Conservation (phyloP, 352 stramenopile species). For the Pythium phragmiticola region DNA sequence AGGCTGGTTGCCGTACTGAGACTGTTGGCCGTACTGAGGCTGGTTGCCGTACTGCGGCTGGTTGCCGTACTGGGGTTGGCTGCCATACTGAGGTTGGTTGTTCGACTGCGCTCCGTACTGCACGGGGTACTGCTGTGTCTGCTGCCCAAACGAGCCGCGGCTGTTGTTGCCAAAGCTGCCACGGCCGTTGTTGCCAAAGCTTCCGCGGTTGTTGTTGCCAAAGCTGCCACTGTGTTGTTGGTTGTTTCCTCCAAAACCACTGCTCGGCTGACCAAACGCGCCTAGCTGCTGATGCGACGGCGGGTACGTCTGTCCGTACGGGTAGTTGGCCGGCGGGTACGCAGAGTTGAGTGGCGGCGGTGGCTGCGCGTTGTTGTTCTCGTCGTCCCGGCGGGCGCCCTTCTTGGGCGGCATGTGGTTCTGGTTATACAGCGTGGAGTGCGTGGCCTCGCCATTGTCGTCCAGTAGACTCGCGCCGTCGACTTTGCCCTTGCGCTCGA, state of each 20-base stretch:
- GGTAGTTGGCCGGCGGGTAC: conserved; percentile 43
- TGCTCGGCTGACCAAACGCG: conserved; percentile 19
- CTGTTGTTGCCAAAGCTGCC: conserved; percentile 18
- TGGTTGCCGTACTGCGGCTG: conserved; percentile 10
- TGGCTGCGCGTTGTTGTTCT: conserved; percentile 37
- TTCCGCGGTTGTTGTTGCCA: no score
- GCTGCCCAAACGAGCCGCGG: conserved; percentile 24
- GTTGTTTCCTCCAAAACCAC: not conserved
- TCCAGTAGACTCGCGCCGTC: conserved; percentile 82
- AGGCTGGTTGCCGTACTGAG: conserved; percentile 38
- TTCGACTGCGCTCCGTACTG: conserved; percentile 13
- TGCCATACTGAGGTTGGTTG: conserved; percentile 25
- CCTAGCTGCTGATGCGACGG: conserved; percentile 17
- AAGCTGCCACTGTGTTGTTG: conserved; percentile 1
- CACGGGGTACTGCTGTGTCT: conserved; percentile 19
- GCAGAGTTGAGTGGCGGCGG: not conserved
- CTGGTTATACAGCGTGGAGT: conserved; percentile 67
- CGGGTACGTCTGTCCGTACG: conserved; percentile 45
- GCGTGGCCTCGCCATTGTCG: conserved; percentile 75
- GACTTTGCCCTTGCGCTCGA: conserved; percentile 84
- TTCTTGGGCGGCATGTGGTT: conserved; percentile 40
- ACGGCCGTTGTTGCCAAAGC: not conserved
- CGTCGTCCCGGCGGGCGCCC: conserved; percentile 51
- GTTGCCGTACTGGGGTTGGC: conserved; percentile 30
- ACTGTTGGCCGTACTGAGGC: conserved; percentile 24